Evolutionary conservation across 108 stramenopile species (phyloP), one percentile per base, ranked within the genome.

Genomic region (Pseudonitzschia delicatissima): DNA sequence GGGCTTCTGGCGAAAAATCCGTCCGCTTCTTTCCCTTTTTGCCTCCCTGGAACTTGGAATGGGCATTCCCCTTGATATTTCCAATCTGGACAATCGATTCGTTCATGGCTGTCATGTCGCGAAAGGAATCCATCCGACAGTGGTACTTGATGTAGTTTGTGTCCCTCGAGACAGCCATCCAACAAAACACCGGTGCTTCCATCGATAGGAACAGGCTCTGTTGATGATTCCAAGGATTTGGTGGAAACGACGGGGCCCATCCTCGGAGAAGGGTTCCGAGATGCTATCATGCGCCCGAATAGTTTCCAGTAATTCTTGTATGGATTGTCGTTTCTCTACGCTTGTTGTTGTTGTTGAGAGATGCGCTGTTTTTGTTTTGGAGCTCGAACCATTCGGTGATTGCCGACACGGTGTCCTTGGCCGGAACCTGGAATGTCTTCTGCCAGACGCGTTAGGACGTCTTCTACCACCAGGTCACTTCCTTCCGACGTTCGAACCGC

Each of bases 351-450:
- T 17, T 2, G 29, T 55, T 55, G 53, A 49, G n/a, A n/a, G n/a
- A n/a, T 42, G 40, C 48, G 8, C 7, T 49, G 1, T 53, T 1
- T 0, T 69, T 39, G 42, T 57, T 29, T 28, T 69, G 51, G n/a
- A n/a, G 1, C 33, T 76, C 72, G 63, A 89, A 94, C 93, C 93
- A 94, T 39, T 75, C 62, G 27, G 82, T 44, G 48, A 94, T 83
- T 2, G 64, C 70, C n/a, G 74, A 40, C 1, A 69, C 73, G 18
- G 87, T 83, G 9, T 63, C 77, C 57, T 79, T 68, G 44, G 81
- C 76, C 9, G 93, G 93, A 1, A 94, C 74, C 57, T n/a, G 87
- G 66, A 13, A 94, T 85, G 66, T 77, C 79, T 53, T 94, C 88
- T 4, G 90, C 87, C 26, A 94, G 44, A 60, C 90, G 86, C 29